Evolutionary conservation across 2,329 filamentous ascomycete genomes (phyloP).

Genomic region (Escovopsis sp.): DNA sequence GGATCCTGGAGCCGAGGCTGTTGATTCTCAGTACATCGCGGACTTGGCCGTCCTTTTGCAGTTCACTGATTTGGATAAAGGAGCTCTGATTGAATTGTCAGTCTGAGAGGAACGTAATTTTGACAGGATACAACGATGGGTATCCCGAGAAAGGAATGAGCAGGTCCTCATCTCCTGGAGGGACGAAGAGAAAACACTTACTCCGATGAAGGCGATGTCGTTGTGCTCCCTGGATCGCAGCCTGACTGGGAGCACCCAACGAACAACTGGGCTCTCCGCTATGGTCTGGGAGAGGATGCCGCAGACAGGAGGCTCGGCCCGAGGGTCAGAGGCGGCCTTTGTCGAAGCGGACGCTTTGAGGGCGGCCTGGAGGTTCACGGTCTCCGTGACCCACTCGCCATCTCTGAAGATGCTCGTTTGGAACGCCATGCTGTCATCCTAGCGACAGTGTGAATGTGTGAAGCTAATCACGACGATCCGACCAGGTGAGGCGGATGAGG

Average conservation of each 20-base stretch:
- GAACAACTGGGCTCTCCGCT: constrained; percentile 58
- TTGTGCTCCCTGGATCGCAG: constrained; percentile 56
- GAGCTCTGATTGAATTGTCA: constrained; percentile 39
- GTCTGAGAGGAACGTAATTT: neutral
- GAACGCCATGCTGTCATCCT: constrained; percentile 25
- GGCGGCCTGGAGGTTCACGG: constrained; percentile 28
- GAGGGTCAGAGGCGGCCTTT: constrained; percentile 17
- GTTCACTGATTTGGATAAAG: constrained; percentile 67
- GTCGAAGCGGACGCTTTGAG: constrained; percentile 23
- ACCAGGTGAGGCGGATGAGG: too few species aligned
- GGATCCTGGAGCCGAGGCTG: constrained; percentile 66
- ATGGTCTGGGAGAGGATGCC: constrained; percentile 71
- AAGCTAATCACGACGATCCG: too few species aligned
- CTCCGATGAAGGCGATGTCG: constrained; percentile 76
- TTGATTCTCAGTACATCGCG: constrained; percentile 62
- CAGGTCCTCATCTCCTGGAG: neutral
- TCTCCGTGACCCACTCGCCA: constrained; percentile 43
- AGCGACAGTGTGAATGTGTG: constrained; percentile 9
- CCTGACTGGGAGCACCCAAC: constrained; percentile 66
- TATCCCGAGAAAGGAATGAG: too few species aligned
- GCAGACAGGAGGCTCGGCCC: constrained; percentile 34
- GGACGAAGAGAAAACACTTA: constrained; percentile 26
- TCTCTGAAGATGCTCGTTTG: constrained; percentile 39
- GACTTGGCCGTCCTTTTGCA: constrained; percentile 53
- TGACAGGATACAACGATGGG: too few species aligned